Evolutionary conservation across 2,329 filamentous ascomycete species (phyloP), one percentile per base, ranked within the genome.

Genomic region (Metarhizium album): DNA sequence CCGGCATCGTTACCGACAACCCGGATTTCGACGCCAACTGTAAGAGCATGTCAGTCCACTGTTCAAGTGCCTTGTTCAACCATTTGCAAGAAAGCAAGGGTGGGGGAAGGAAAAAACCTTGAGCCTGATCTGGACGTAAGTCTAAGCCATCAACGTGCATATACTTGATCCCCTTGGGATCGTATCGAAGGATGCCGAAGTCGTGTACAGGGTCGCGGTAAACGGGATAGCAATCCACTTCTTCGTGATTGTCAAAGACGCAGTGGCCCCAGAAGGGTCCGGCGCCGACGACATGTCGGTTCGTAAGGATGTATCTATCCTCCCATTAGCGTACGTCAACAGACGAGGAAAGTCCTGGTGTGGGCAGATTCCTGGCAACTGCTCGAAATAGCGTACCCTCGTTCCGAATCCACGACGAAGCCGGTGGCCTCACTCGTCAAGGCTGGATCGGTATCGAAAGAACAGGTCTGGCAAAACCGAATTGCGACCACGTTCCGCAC

Each of bases 131-230:
- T 1, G 93, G 93, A 54, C 88, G 80, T 49, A 98, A 74, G 53
- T 83, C 76, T 47, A 98, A 75, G 45, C 89, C 84, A 37, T 83
- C 80, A 23, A 98, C 78, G 9, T 87, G 84, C 90, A 98, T 95
- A 69, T 98, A 97, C 67, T 95, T 95, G 73, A 98, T 95, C 8
- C 86, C 86, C 64, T 89, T 89, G 38, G 93, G 93, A 60, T 98
- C 88, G 72, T 98, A 98, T 63, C 93, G 84, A 47, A 98, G 80
- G 60, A 98, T 94, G 55, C 93, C 93, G 61, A 98, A 98, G 68
- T 98, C 93, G 74, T 98, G 93, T 27, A 98, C 91, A 16, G 93
- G 94, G 63, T 98, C 93, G 62, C 93, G 89, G 71, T 98, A 98
- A 47, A 98, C 90, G 8, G 93, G 93, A 64, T 90, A 88, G 46